Conservation (phyloP, 2,329 filamentous ascomycete genomes). For the Peltaster fructicola region DNA sequence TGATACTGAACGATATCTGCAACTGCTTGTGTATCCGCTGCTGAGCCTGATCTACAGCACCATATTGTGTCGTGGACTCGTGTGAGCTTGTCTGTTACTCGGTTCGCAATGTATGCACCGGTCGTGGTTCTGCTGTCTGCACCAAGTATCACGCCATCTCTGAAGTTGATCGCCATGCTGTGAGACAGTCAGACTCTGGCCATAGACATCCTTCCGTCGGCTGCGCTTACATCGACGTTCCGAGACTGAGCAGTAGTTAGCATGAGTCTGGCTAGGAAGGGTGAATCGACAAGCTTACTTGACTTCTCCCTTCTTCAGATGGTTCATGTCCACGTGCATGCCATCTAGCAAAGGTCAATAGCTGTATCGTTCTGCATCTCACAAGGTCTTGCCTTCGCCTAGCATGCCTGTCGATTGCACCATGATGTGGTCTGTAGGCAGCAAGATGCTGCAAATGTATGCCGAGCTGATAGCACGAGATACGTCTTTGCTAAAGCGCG, state of each 20-base stretch:
- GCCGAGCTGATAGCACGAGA: no score
- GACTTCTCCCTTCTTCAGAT: slow-evolving; percentile 95
- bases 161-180: slow-evolving; percentile 98
- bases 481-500: no score
- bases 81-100: slow-evolving; percentile 98
- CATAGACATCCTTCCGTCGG: slow-evolving; percentile 34
- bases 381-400: slow-evolving; percentile 19
- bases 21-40: slow-evolving; percentile 87
- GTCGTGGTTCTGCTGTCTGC: slow-evolving; percentile 96
- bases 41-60: slow-evolving; percentile 96
- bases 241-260: slow-evolving; percentile 44
- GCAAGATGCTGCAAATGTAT: no score
- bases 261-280: slow-evolving; percentile 1
- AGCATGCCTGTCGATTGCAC: slow-evolving; percentile 23
- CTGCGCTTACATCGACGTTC: slow-evolving; percentile 59
- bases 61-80: slow-evolving; percentile 98
- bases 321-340: slow-evolving; percentile 97
- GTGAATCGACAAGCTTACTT: slow-evolving; percentile 47
- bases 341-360: slow-evolving; percentile 48
- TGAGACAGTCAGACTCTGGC: slow-evolving; percentile 1
- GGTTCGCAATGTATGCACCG: slow-evolving; percentile 94
- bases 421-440: slow-evolving; percentile 14
- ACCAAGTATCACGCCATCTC: slow-evolving; percentile 92
- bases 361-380: slow-evolving; percentile 4
- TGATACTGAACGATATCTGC: slow-evolving; percentile 97